Base-by-base conservation (phyloP, 805 yeast species). In the Lachancea mirantina region DNA sequence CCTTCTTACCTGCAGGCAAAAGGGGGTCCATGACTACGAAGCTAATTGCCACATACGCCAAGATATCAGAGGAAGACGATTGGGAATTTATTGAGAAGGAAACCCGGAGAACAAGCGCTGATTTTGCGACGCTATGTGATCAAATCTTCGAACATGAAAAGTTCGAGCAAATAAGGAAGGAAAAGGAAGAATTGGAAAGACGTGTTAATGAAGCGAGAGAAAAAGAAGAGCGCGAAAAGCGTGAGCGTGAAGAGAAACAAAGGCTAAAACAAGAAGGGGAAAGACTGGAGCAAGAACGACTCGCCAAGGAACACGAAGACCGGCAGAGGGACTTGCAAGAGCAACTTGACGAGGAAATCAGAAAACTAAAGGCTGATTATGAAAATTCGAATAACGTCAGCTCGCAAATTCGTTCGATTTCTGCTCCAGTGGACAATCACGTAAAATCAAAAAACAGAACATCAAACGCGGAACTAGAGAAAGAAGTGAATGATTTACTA, bases 41-140 rank as follows among this genome's bases (percentile, higher is more conserved):
- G 48, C 55, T 81, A 40, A 68, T 81, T 38, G 71, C 85, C 1
- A 76, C 85, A 0, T 81, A 81, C 55, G 84, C 89, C 20, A 78
- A 76, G 50, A 59, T 81, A 39, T 68, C 84, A 3, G 79, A 76
- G 36, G 68, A 65, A 34, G 66, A 70, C 25, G 81, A 75, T 39
- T 74, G 84, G 76, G 81, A 76, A 46, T 72, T 72, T 45, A 71
- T 79, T 56, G 83, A 78, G 46, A 75, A 72, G 47, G 84, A 76
- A 52, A 77, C 85, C 5, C 78, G 73, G 57, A 68, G 92, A 56
- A 78, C 88, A 2, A 76, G 84, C 22, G 76, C 84, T 10, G 82
- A 81, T 41, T 81, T 81, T 63, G 92, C 87, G 8, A 71, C 81
- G 2, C 62, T 81, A 26, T 78, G 85, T 63, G 89, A 81, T 59